Evolutionary conservation across 2,329 filamentous ascomycete genomes (phyloP).

Genomic region (Hyphodiscus sp.): DNA sequence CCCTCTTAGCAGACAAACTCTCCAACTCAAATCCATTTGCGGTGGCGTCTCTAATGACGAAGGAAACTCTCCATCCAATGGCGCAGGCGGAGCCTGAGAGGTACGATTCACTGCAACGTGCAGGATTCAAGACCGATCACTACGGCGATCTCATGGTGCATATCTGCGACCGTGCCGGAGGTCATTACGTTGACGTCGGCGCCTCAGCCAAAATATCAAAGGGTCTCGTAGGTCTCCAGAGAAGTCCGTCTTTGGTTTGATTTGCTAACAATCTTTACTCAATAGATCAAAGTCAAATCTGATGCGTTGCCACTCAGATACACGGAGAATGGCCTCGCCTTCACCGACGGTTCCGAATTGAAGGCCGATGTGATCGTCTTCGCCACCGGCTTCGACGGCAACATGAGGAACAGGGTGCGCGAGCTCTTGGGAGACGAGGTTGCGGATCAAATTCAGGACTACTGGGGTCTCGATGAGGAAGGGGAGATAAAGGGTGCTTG

Average conservation of each 20-base stretch:
- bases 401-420: slow-evolving; percentile 43
- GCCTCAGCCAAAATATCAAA: not conserved
- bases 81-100: not conserved
- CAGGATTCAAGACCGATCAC: not conserved
- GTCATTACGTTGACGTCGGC: not conserved
- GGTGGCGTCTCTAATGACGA: too few species aligned
- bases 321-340: slow-evolving; percentile 21
- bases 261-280: slow-evolving; percentile 7
- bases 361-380: slow-evolving; percentile 46
- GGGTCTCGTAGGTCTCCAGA: not conserved
- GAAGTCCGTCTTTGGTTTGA: not conserved
- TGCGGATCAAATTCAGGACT: slow-evolving; percentile 39
- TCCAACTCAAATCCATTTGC: too few species aligned
- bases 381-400: slow-evolving; percentile 41
- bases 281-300: slow-evolving; percentile 18
- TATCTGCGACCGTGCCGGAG: not conserved
- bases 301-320: slow-evolving; percentile 7
- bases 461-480: slow-evolving; percentile 41
- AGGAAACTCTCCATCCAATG: too few species aligned
- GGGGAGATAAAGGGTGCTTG: slow-evolving; percentile 33
- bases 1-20: too few species aligned
- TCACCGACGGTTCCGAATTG: slow-evolving; percentile 39
- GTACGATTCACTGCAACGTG: not conserved
- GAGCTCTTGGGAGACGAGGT: slow-evolving; percentile 44
- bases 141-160: not conserved